Base-by-base conservation (phyloP, 1,139 yeast genomes). In the Maudiozyma humilis region DNA sequence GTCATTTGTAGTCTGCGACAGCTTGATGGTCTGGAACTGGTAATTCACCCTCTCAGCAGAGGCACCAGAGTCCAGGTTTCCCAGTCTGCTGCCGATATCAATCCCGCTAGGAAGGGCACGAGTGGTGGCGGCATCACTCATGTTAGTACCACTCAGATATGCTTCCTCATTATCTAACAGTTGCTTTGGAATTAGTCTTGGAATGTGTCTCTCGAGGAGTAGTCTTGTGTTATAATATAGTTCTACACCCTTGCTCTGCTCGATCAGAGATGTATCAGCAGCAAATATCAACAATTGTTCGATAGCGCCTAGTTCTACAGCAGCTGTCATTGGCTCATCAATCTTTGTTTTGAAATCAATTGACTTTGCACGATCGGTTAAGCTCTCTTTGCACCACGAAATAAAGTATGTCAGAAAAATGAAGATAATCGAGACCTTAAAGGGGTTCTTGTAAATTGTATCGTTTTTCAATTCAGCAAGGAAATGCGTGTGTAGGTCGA, bases 231-330 rank as follows among this genome's bases (percentile, higher is more conserved):
- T 88, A 57, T 82, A 82, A 63, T 71, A 67, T 54, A 75, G 60
- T 52, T 71, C 69, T 55, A 70, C 56, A 53, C 66, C 50, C 47
- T 59, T 47, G 64, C 70, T 55, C 55, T 58, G 34, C 39, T 60
- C 62, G 4, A 63, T 54, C 16, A 64, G 55, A 0, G 83, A 67
- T 0, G 84, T 74, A 51, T 85, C 94, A 1, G 93, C 82, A 1
- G 89, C 70, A 34, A 80, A 65, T 16, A 84, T 74, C 62, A 89
- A 68, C 32, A 89, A 64, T 55, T 82, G 80, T 60, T 91, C 98
- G 52, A 89, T 66, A 0, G 88, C 95, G 25, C 96, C 96, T 55
- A 63, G 65, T 54, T 73, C 82, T 47, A 71, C 79, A 54, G 69
- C 75, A 57, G 56, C 63, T 54, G 63, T 70, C 75, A 73, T 75